Evolutionary conservation across 305 asterid species (phyloP).

Genomic region (Fraxinus xanthoxyloides): DNA sequence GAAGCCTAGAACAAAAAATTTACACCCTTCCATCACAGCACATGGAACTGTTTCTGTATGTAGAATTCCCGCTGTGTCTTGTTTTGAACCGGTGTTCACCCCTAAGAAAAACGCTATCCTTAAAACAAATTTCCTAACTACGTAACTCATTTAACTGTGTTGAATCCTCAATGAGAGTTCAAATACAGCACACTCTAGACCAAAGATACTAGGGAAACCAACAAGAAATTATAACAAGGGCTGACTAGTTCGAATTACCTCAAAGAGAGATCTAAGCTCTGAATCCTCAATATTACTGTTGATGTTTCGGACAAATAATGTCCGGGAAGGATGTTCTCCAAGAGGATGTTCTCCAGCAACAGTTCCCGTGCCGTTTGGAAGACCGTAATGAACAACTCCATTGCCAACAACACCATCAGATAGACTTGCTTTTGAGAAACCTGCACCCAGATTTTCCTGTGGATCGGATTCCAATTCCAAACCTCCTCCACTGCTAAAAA

Average conservation of each 20-base stretch:
- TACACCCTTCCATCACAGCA: background rate
- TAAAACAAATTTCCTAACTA: background rate
- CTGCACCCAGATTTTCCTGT: slow-evolving; percentile 35
- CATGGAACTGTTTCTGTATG: background rate
- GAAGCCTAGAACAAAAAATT: background rate
- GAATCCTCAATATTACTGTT: slow-evolving; percentile 80
- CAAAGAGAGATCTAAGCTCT: slow-evolving; percentile 68
- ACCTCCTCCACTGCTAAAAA: slow-evolving; percentile 82
- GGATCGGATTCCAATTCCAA: slow-evolving; percentile 61
- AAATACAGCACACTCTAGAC: background rate
- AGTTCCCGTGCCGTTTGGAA: slow-evolving; percentile 39
- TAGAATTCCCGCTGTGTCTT: background rate
- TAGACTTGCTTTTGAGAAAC: slow-evolving; percentile 35
- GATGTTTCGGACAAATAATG: slow-evolving; percentile 78
- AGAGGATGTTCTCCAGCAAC: slow-evolving; percentile 77
- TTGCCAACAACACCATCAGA: slow-evolving; percentile 38
- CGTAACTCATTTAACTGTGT: background rate
- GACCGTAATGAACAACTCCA: slow-evolving; percentile 34
- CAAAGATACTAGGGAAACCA: background rate
- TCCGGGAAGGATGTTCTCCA: slow-evolving; percentile 89
- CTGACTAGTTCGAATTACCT: slow-evolving; percentile 37
- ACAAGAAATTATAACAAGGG: background rate
- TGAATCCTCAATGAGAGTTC: background rate
- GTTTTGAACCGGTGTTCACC: background rate
- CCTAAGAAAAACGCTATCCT: background rate